Evolutionary conservation across 2,329 filamentous ascomycete species (phyloP).

Genomic region (Lachnellula occidentalis): DNA sequence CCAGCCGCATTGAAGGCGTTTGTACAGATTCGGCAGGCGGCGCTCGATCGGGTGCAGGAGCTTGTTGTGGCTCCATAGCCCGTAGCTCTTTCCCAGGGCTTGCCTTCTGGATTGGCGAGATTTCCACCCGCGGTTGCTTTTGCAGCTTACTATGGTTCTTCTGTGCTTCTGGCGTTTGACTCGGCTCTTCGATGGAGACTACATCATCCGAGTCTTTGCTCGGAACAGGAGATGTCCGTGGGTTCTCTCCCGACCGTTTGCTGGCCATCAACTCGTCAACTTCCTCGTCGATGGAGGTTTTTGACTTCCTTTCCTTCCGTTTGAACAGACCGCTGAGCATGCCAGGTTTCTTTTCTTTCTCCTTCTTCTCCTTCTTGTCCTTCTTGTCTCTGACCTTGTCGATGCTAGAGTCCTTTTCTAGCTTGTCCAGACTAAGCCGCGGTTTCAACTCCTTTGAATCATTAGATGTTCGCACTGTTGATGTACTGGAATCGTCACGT

Average conservation of each 20-base stretch:
- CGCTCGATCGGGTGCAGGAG: slow-evolving; percentile 24
- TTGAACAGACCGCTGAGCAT: slow-evolving; percentile 60
- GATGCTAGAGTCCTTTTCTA: slow-evolving; percentile 61
- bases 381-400: slow-evolving; percentile 69
- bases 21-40: slow-evolving; percentile 21
- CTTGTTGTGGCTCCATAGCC: slow-evolving; percentile 20
- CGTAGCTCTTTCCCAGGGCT: slow-evolving; percentile 18
- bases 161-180: slow-evolving; percentile 37
- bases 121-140: slow-evolving; percentile 45
- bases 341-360: slow-evolving; percentile 43
- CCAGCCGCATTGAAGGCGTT: slow-evolving; percentile 28
- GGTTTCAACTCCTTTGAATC: slow-evolving; percentile 47
- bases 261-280: slow-evolving; percentile 29
- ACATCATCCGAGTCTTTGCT: slow-evolving; percentile 31
- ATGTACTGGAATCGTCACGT: slow-evolving; percentile 62
- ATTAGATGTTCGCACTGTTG: slow-evolving; percentile 34
- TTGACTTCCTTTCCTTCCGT: slow-evolving; percentile 41
- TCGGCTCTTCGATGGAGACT: slow-evolving; percentile 20
- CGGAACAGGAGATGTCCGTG: slow-evolving; percentile 26
- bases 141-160: slow-evolving; percentile 63
- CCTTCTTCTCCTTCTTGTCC: slow-evolving; percentile 54
- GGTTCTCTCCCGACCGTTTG: slow-evolving; percentile 40
- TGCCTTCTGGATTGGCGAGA: slow-evolving; percentile 24
- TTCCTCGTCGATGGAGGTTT: slow-evolving; percentile 51
- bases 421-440: slow-evolving; percentile 67